Percentiles rank a stretch among this genome's conserved stretches.
phyloP scores from a whole-genome alignment of 495 filamentous ascomycete species.

The Lophiotrema nucula region DNA sequence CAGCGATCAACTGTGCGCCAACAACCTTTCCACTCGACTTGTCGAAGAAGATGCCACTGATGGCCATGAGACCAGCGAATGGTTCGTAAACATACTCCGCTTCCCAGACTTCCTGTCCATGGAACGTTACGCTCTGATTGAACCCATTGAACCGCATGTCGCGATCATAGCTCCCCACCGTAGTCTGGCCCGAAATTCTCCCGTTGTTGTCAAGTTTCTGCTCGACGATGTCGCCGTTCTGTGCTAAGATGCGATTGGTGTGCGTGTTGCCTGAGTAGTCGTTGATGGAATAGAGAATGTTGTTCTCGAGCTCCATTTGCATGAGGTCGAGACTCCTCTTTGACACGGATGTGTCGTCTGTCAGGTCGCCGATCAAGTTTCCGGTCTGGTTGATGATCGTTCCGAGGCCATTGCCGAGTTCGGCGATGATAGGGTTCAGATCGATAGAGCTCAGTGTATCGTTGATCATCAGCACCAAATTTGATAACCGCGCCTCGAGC shows the following conservation, averaged over 20 bases:
- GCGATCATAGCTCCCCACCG: conserved; percentile 49
- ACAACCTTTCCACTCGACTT: conserved; percentile 46
- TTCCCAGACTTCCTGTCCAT: conserved; percentile 47
- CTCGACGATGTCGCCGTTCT: conserved; percentile 55
- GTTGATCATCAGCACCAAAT: conserved; percentile 56
- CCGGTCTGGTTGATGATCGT: conserved; percentile 49
- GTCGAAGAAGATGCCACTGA: conserved; percentile 51
- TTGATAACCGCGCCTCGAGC: conserved; percentile 55
- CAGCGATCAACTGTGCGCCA: conserved; percentile 51
- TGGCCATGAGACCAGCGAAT: conserved; percentile 49
- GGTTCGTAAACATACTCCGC: conserved; percentile 54
- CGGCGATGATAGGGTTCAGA: conserved; percentile 57
- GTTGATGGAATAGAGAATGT: conserved; percentile 57
- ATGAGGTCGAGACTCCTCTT: conserved; percentile 21
- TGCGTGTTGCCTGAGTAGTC: conserved; percentile 55
- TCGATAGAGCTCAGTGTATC: conserved; percentile 55
- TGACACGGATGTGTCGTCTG: conserved; percentile 7
- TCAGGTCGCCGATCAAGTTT: conserved; percentile 33
- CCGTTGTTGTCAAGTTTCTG: conserved; percentile 55
- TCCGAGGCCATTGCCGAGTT: conserved; percentile 49
- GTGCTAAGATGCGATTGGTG: conserved; percentile 55
- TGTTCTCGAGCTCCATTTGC: conserved; percentile 45
- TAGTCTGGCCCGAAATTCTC: conserved; percentile 39
- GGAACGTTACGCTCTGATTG: conserved; percentile 46
- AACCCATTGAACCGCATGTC: conserved; percentile 57